Conservation (phyloP, 352 stramenopile genomes). For the Phytophthora pistaciae region DNA sequence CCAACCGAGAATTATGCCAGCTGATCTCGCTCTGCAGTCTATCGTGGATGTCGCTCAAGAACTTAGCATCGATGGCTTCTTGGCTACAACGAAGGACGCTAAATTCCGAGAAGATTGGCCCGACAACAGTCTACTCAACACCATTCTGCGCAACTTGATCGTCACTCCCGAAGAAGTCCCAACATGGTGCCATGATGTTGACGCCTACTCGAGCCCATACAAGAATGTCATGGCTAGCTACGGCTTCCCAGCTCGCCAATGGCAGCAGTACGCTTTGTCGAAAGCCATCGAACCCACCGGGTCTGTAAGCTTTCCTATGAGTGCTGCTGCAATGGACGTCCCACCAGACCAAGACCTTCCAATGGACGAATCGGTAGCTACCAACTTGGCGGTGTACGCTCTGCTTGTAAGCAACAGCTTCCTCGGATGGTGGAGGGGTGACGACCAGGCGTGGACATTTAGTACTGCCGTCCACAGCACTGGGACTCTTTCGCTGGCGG, state of each 20-base stretch:
- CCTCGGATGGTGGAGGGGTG: constrained; percentile 5
- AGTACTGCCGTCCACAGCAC: no score
- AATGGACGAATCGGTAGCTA: constrained; percentile 8
- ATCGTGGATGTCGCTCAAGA: no score
- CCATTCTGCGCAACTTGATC: no score
- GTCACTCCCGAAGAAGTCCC: no score
- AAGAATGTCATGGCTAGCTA: constrained; percentile 8
- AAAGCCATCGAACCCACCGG: constrained; percentile 4
- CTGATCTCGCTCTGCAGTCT: no score
- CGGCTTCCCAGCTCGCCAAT: constrained; percentile 6
- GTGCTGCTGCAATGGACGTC: background rate
- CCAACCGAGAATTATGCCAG: no score
- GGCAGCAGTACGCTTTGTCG: constrained; percentile 13
- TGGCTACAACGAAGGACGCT: no score
- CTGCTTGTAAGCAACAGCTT: constrained; percentile 8
- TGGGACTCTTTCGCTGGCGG: background rate
- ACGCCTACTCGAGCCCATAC: background rate
- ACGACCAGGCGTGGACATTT: background rate
- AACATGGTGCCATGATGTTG: no score
- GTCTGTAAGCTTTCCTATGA: constrained; percentile 7
- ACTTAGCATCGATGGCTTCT: no score
- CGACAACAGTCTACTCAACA: no score
- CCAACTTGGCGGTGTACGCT: constrained; percentile 11
- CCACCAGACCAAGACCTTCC: background rate
- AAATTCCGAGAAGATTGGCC: no score